A percentile compares a stretch with the other conserved stretches of the same genome.
Conservation (phyloP, 1,284 basidiomycete species). For the Calocybe gambosa region DNA sequence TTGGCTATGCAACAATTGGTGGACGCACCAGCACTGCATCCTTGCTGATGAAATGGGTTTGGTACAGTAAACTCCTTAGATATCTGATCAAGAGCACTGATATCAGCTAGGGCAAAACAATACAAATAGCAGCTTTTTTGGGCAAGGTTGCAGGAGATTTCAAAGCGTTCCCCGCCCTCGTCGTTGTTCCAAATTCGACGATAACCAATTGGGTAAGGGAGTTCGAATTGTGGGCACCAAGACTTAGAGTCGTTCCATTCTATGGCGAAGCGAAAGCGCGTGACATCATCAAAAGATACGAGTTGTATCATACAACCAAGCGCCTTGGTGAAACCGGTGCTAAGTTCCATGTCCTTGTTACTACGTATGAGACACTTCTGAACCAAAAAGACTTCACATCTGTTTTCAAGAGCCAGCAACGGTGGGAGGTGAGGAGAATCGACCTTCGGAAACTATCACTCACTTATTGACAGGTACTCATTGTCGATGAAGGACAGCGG, state of each 20-base stretch:
- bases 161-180: conserved; percentile 61
- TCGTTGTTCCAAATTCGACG: conserved; percentile 97
- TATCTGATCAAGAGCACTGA: not conserved
- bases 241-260: conserved; percentile 78
- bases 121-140: conserved; percentile 86
- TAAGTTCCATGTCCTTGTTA: conserved; percentile 81
- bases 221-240: conserved; percentile 89
- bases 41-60: conserved; percentile 98
- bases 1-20: conserved; percentile 90
- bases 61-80: conserved; percentile 34
- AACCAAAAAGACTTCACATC: conserved; percentile 59
- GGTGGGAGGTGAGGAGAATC: conserved; percentile 68
- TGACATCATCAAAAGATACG: conserved; percentile 76
- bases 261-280: conserved; percentile 91
- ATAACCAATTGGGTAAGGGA: conserved; percentile 97
- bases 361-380: conserved; percentile 82
- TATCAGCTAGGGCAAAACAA: conserved; percentile 74
- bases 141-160: conserved; percentile 65
- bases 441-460: not conserved
- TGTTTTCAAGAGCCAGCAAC: conserved; percentile 75
- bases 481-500: conserved; percentile 92
- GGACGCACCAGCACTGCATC: conserved; percentile 82
- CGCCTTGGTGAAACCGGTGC: conserved; percentile 40
- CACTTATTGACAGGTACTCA: conserved; percentile 41
- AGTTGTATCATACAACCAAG: conserved; percentile 60